Conservation (phyloP, 163 green algal genomes). For the Scenedesmus sp. region DNA sequence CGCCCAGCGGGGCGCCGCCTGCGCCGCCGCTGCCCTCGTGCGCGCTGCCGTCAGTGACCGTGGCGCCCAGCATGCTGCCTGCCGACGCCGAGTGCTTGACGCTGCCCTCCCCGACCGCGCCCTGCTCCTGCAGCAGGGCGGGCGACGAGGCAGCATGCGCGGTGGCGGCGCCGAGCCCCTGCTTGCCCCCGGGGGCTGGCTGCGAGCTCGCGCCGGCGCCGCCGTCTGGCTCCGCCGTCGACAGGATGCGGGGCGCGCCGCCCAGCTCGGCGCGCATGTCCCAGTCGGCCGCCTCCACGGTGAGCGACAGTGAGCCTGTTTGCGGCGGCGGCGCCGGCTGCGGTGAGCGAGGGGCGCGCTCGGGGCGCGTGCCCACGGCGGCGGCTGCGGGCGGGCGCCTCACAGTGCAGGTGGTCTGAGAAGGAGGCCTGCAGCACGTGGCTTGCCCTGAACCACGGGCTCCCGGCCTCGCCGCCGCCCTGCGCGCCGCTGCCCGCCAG, state of each 20-base stretch:
- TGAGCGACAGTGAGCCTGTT: slow-evolving; percentile 10
- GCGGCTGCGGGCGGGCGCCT: not conserved
- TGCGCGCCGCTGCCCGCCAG: not conserved
- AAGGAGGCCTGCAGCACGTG: slow-evolving; percentile 31
- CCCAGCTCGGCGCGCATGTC: slow-evolving; percentile 6
- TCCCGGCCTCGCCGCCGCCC: no score
- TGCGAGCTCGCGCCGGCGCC: not conserved
- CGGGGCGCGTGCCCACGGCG: no score
- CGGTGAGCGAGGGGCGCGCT: no score
- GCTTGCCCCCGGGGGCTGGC: not conserved
- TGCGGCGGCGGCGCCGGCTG: no score
- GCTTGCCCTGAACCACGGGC: slow-evolving; percentile 11
- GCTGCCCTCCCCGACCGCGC: slow-evolving; percentile 1
- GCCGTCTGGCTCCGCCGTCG: no score
- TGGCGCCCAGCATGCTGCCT: no score
- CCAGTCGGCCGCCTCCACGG: slow-evolving; percentile 33
- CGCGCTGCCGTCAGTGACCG: no score
- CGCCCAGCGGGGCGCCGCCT: not conserved
- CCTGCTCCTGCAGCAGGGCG: not conserved
- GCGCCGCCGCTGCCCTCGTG: slow-evolving; percentile 7
- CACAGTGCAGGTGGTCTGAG: slow-evolving; percentile 34
- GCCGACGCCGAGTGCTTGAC: slow-evolving; percentile 2
- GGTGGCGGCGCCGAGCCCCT: no score
- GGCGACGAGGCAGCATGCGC: no score
- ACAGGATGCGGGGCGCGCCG: not conserved